Base-by-base conservation (phyloP, 1,284 basidiomycete genomes). In the Gymnopus androsaceus region DNA sequence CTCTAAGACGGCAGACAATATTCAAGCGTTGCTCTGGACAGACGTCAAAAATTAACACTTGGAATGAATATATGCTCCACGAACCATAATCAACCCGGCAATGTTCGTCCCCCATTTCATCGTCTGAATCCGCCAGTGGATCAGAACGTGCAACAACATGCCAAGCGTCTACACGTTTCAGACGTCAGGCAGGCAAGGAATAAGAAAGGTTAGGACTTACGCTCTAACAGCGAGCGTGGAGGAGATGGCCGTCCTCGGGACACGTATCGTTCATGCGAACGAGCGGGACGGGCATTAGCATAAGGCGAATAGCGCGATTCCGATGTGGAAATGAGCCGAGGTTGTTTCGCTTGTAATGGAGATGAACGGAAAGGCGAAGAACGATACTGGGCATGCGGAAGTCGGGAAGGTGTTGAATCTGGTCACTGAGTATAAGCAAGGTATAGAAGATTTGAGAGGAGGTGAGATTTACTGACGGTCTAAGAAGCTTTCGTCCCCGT, bases 71-170 rank as follows among this genome's bases (percentile, higher is more conserved):
- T 33, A 31, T 44, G 40, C 30, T 30, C 23, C n/a, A 68, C 79
- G 54, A 54, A 84, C 84, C 66, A 60, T 84, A 84, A 62, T 85
- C 84, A 38, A 74, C 67, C 37, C 80, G 77, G 19, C 75, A 73
- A 59, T 79, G 66, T 65, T 84, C 81, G 64, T 90, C 85, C 56
- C 69, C 71, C 27, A 68, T 65, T 61, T 82, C 80, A 40, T 83
- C 81, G 61, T 87, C 85, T 21, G 80, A 84, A 62, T 82, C 82
- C 42, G 74, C 63, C 31, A 83, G 68, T 17, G 81, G 77, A 61
- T 82, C 82, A 51, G 75, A 78, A 42, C 73, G 78, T 51, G 72
- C 77, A 55, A 82, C 33, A 12, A 77, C 72, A 61, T 84, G 77
- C 80, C 79, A 86, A 15, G 81, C 79, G 64, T 86, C 84, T 87